Base-by-base conservation (phyloP, 2,329 filamentous ascomycete genomes). In the Nigrograna mackinnonii region DNA sequence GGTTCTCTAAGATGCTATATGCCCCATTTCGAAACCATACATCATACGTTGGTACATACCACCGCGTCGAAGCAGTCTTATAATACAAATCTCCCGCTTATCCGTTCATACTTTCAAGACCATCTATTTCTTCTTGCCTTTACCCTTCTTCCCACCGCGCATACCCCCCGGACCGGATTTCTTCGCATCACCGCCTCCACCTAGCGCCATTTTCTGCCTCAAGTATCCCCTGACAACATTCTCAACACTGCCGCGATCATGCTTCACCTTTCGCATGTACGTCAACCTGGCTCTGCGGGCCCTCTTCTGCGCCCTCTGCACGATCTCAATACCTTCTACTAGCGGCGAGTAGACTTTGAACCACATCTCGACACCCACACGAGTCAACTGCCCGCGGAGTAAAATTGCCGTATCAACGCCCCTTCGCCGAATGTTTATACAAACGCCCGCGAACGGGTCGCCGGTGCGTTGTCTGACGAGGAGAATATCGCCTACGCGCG, bases 301-400 rank as follows among this genome's bases (percentile, higher is more conserved):
- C 68, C 90, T 83, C 85, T 91, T 94, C 63, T 82, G 79, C 51
- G 83, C 80, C 58, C 92, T 79, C 82, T 95, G 89, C 69, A 97
- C 88, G 58, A 99, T 86, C 73, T 99, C 92, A 62, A 99, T 90
- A 51, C 89, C 89, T 66, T 87, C 84, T 22, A 97, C 86, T 64
- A 89, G 87, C 47, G 92, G 92, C 64, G 84, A 89, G 77, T 94
- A 97, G 45, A 97, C 79, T 78, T 99, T 99, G 72, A 88, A 91
- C 85, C 90, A 96, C 89, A 96, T 94, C 80, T 99, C 94, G 46
- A 96, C 89, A 47, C 89, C 89, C 5, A 95, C 83, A 57, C 88
- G 83, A 54, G 89, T 91, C 57, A 99, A 75, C 65, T 95, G 85
- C 58, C 92, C 92, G 43, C 94, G 82, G 46, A 99, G 78, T 46